phyloP scores from a whole-genome alignment of 1,284 basidiomycete genomes.

The Tetrapyrgos nigripes region DNA sequence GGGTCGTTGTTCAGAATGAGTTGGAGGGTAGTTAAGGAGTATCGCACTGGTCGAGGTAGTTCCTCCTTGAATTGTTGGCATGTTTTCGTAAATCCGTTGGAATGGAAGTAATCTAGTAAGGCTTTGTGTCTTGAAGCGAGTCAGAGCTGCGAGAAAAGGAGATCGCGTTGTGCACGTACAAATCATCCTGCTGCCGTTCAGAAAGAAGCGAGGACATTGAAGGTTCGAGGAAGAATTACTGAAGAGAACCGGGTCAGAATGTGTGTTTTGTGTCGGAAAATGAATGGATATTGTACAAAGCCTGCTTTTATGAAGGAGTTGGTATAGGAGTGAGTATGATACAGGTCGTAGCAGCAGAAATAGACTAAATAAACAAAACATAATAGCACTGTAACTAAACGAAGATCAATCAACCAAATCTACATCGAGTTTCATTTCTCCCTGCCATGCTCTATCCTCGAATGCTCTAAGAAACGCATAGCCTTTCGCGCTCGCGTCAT shows the following conservation, averaged over 20 bases:
- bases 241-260: background rate
- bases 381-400: constrained; percentile 10
- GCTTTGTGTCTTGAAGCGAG: constrained; percentile 68
- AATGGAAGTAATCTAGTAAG: constrained; percentile 80
- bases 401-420: constrained; percentile 19
- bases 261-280: background rate
- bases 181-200: constrained; percentile 78
- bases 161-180: constrained; percentile 52
- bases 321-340: background rate
- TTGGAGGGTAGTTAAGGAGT: background rate
- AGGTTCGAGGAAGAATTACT: background rate
- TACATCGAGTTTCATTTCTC: constrained; percentile 33
- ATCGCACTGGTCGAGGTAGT: constrained; percentile 24
- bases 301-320: constrained; percentile 5
- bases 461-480: constrained; percentile 52
- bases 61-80: constrained; percentile 71
- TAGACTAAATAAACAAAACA: background rate
- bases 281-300: constrained; percentile 1
- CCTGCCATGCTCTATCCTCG: constrained; percentile 49
- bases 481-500: constrained; percentile 50
- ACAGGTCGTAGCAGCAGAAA: background rate
- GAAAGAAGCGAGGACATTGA: constrained; percentile 47
- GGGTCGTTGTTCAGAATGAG: constrained; percentile 1
- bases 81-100: constrained; percentile 64
- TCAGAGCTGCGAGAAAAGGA: background rate